Percentiles rank a stretch among this genome's conserved stretches.
Evolutionary conservation across 2,329 filamentous ascomycete genomes (phyloP).

Genomic region (Colletotrichum plurivorum): DNA sequence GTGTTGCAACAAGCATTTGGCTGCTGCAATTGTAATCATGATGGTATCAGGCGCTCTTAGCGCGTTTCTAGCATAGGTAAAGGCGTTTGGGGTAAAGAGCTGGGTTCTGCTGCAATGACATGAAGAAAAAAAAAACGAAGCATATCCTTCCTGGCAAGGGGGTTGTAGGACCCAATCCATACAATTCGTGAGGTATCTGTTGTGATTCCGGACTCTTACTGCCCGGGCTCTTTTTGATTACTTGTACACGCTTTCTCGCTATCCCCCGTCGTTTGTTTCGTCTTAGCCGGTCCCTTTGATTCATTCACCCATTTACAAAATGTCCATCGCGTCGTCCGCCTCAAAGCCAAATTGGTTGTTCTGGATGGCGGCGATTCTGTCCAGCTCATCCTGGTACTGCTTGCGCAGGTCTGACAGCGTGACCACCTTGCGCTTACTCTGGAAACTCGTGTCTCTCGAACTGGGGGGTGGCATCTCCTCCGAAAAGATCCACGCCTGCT

Average conservation of each 20-base stretch:
- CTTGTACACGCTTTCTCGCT: conserved; percentile 37
- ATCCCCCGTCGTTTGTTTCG: neutral
- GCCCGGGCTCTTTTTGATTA: conserved; percentile 31
- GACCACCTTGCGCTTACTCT: conserved; percentile 79
- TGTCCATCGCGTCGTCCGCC: conserved; percentile 66
- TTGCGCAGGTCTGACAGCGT: conserved; percentile 89
- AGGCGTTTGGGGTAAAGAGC: conserved; percentile 52
- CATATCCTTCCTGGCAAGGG: conserved; percentile 43
- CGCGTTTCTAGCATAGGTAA: conserved; percentile 55
- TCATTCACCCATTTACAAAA: conserved; percentile 51
- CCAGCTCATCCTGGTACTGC: conserved; percentile 91
- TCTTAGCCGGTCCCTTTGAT: conserved; percentile 18
- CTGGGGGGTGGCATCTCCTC: conserved; percentile 52
- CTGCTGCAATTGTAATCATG: conserved; percentile 21
- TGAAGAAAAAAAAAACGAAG: conserved; percentile 41
- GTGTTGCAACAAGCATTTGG: neutral
- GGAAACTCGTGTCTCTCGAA: conserved; percentile 28
- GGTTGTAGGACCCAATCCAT: conserved; percentile 42
- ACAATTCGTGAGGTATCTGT: conserved; percentile 42
- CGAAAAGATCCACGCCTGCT: conserved; percentile 85
- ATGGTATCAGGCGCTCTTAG: conserved; percentile 26
- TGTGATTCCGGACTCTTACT: conserved; percentile 8
- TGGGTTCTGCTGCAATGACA: conserved; percentile 41
- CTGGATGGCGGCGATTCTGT: conserved; percentile 88
- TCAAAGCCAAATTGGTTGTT: conserved; percentile 89